Evolutionary conservation across 1,139 yeast species (phyloP), one percentile per base, ranked within the genome.

Genomic region (Geotrichum fermentans): DNA sequence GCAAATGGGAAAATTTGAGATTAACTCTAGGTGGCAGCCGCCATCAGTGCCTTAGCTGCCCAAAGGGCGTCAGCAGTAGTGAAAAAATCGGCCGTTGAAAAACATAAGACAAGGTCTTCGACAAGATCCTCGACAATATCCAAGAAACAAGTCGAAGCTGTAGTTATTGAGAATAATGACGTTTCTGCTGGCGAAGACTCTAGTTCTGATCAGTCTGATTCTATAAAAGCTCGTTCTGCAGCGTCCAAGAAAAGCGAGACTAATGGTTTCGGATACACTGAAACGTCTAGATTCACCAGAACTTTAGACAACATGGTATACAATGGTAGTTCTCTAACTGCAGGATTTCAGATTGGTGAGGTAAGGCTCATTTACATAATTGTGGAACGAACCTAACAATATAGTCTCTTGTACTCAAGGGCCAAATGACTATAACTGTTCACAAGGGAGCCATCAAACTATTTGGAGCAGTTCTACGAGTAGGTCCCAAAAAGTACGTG

Each of bases 391-490:
- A 17, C 13, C 21, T 34, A 32, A 26, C 34, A 21, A 14, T 8
- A 8, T 24, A 47, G 51, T 36, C 30, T 32, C 56, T 86, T 2
- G 65, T 79, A 29, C 52, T 85, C 1, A 72, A 74, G 40, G 96
- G 96, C 0, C 80, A 78, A 55, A 82, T 75, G 57, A 60, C 56
- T 6, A 45, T 86, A 21, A 67, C 68, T 5, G 70, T 86, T 0
- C 71, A 77, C 46, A 69, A 78, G 58, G 96, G 96, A 14, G 78
- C 82, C 0, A 60, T 78, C 1, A 61, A 72, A 0, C 61, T 80
- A 10, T 70, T 83, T 43, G 83, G 84, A 32, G 73, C 77, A 2
- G 68, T 71, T 13, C 78, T 68, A 14, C 52, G 55, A 10, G 65
- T 65, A 2, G 53, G 58, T 14, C 32, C 40, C 5, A 41, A 45